Evolutionary conservation across 495 filamentous ascomycete species (phyloP).

Genomic region (Penicillium goetzii): DNA sequence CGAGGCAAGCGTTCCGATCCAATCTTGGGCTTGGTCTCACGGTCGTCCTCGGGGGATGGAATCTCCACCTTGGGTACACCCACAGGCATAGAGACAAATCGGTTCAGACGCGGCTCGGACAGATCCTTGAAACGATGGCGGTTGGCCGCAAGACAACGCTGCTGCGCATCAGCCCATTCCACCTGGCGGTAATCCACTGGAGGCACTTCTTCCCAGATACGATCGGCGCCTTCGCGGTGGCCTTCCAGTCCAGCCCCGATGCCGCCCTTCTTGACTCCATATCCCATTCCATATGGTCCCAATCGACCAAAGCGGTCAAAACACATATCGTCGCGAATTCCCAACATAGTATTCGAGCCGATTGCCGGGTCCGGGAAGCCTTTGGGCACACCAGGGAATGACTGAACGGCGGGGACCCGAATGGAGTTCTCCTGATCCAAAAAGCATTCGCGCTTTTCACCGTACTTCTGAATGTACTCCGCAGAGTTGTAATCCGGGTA

Average conservation of each 20-base stretch:
- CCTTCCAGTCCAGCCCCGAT: constrained; percentile 80
- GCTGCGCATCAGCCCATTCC: constrained; percentile 75
- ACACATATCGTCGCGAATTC: constrained; percentile 83
- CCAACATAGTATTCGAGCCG: constrained; percentile 80
- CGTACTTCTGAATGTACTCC: constrained; percentile 62
- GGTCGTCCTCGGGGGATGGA: constrained; percentile 14
- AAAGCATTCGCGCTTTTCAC: constrained; percentile 73
- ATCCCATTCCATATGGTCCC: constrained; percentile 89
- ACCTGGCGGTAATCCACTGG: constrained; percentile 75
- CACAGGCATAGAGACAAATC: constrained; percentile 50
- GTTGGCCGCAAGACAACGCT: constrained; percentile 70
- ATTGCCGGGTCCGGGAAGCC: constrained; percentile 83
- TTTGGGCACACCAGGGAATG: constrained; percentile 71
- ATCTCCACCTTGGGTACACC: constrained; percentile 34
- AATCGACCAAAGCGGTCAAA: constrained; percentile 90
- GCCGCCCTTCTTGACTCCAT: constrained; percentile 74
- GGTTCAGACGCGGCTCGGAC: constrained; percentile 44
- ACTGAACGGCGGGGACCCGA: constrained; percentile 67
- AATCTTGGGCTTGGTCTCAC: constrained; percentile 19
- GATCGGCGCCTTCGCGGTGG: constrained; percentile 72
- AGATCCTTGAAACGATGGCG: constrained; percentile 66
- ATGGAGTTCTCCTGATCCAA: constrained; percentile 64
- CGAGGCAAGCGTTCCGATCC: constrained; percentile 50
- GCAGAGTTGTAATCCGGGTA: constrained; percentile 68
- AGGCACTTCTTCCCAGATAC: constrained; percentile 68